Evolutionary conservation across 257 asterid species (phyloP), one percentile per base, ranked within the genome.

Genomic region (Plantago elongata): DNA sequence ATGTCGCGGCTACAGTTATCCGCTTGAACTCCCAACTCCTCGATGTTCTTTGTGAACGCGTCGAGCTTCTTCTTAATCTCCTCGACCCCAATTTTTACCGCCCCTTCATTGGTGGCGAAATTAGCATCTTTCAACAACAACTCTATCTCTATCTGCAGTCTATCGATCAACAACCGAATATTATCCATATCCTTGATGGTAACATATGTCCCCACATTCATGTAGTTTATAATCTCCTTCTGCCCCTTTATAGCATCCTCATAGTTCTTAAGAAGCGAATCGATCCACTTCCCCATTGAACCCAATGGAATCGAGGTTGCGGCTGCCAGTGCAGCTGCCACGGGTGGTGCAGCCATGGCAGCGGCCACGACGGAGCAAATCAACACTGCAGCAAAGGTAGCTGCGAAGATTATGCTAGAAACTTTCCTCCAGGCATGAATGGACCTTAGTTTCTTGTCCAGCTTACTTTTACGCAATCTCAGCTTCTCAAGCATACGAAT

Each of bases 291-390:
- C 47, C 94, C 87, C 78, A 80, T 77, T 11, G 89, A 79, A 16
- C 82, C 87, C 62, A 85, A 16, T 0, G 94, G 94, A 6, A 82
- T 62, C 10, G 94, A 66, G 11, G 89, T 51, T 2, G 94, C 94
- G 0, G 94, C 94, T 0, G 84, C 89, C 13, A 80, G 58, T 4
- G 89, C 94, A 0, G 87, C 79, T 29, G 80, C 85, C 17, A 82
- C 83, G 0, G 94, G 89, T 1, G 94, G 94, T 1, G 87, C 94
- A 4, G 94, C 79, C 74, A 86, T 63, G 9, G 92, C 95, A 3
- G 95, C 92, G 10, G 89, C 92, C 77, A 86, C 87, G 59, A 83
- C 84, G 1, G 95, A 81, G 77, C 95, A 83, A 9, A 86, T 79
- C 62, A 86, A 48, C 7, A 80, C 89, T 0, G 87, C 79, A 1